Evolutionary conservation across 2,329 filamentous ascomycete species (phyloP).

Genomic region (Endoconidiophora laricicola): DNA sequence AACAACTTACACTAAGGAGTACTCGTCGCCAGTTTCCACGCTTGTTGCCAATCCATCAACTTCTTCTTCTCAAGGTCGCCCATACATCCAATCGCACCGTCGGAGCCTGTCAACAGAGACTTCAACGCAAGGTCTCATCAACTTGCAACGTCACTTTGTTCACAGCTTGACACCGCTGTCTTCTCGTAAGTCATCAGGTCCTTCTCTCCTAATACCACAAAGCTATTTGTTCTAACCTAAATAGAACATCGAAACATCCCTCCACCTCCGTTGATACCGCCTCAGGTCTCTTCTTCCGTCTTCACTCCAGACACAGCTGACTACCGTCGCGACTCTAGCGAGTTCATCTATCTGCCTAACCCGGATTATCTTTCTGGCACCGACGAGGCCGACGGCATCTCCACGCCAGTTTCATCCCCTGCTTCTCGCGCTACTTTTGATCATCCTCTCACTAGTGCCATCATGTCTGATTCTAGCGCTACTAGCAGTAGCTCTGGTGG

Average conservation of each 20-base stretch:
- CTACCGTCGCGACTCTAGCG: constrained; percentile 18
- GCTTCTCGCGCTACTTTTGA: not conserved
- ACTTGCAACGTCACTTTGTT: constrained; percentile 4
- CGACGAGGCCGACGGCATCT: constrained; percentile 15
- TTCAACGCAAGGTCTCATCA: constrained; percentile 2
- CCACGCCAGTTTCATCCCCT: not conserved
- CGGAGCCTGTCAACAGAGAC: not conserved
- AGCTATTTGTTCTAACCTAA: not conserved
- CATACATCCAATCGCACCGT: not conserved
- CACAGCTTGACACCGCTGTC: not conserved
- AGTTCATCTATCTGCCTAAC: constrained; percentile 32
- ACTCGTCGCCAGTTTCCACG: not conserved
- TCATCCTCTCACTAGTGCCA: constrained; percentile 15
- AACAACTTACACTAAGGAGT: constrained; percentile 7
- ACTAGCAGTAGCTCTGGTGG: constrained; percentile 13
- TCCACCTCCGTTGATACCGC: constrained; percentile 33
- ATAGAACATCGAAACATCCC: constrained; percentile 15
- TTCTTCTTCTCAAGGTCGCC: not conserved
- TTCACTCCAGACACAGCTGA: constrained; percentile 24
- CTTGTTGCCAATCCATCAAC: not conserved
- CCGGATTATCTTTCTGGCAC: constrained; percentile 29
- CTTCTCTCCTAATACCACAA: not conserved
- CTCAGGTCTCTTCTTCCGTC: constrained; percentile 25
- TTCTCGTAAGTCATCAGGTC: not conserved
- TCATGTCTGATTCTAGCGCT: constrained; percentile 10